Conservation (phyloP, 176 grass and related monocot genomes). For the Pharus latifolius region DNA sequence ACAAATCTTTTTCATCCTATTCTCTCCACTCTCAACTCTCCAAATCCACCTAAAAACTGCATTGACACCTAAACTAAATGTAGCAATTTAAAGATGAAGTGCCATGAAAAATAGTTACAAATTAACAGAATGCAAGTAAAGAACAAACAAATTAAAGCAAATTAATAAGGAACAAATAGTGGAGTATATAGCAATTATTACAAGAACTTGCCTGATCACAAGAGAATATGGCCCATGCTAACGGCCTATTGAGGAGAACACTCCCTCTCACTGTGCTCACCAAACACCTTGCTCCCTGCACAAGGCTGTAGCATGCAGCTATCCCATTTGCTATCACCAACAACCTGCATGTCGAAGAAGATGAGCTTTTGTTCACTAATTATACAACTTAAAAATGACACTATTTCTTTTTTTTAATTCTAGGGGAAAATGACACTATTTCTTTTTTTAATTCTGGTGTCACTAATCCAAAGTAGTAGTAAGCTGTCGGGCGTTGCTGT, state of each 20-base stretch:
- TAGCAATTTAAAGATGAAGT: no score
- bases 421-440: no score
- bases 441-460: no score
- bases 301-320: conserved; percentile 57
- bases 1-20: no score
- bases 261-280: conserved; percentile 43
- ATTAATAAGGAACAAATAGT: background rate
- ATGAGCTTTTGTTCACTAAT: no score
- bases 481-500: no score
- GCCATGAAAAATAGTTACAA: conserved; percentile 14
- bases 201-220: conserved; percentile 68
- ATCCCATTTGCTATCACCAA: conserved; percentile 79
- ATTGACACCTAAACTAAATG: no score
- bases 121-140: conserved; percentile 1
- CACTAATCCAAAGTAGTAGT: no score
- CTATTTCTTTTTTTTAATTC: no score
- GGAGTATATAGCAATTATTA: background rate
- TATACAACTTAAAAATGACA: background rate
- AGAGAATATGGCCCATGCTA: conserved; percentile 85
- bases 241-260: conserved; percentile 47
- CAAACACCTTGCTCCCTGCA: conserved; percentile 65
- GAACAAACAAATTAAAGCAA: conserved; percentile 2
- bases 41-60: no score
- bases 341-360: conserved; percentile 41
- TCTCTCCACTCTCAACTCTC: no score